Evolutionary conservation across 2,329 filamentous ascomycete genomes (phyloP).

Genomic region (Fusarium napiforme): DNA sequence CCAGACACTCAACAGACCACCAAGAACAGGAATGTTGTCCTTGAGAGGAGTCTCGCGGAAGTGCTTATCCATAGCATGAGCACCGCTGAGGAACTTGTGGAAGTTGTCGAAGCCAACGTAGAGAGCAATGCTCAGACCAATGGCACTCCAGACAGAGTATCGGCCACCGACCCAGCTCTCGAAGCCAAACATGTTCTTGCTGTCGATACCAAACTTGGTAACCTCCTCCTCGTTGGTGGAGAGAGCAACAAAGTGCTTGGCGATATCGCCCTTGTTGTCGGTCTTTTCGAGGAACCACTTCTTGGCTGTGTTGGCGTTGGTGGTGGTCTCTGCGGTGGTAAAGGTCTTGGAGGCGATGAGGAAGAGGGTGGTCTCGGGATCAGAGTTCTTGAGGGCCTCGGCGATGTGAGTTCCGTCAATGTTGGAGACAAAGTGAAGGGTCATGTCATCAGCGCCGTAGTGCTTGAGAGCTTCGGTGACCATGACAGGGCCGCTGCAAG

Average conservation of each 20-base stretch:
- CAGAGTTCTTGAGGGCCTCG: slow-evolving; percentile 86
- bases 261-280: slow-evolving; percentile 82
- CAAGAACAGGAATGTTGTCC: slow-evolving; percentile 94
- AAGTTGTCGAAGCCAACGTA: slow-evolving; percentile 99
- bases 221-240: slow-evolving; percentile 97
- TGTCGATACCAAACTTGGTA: slow-evolving; percentile 98
- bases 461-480: slow-evolving; percentile 97
- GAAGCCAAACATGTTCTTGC: slow-evolving; percentile 99
- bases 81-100: slow-evolving; percentile 92
- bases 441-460: slow-evolving; percentile 87
- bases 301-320: slow-evolving; percentile 98
- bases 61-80: slow-evolving; percentile 98
- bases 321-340: slow-evolving; percentile 96
- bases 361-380: slow-evolving; percentile 99
- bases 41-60: slow-evolving; percentile 91
- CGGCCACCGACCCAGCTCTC: slow-evolving; percentile 98
- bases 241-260: slow-evolving; percentile 98
- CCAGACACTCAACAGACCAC: slow-evolving; percentile 95
- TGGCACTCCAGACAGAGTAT: slow-evolving; percentile 99
- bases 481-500: slow-evolving; percentile 89
- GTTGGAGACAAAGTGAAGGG: slow-evolving; percentile 98
- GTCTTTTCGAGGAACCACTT: slow-evolving; percentile 91
- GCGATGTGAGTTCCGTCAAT: slow-evolving; percentile 98
- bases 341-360: slow-evolving; percentile 99
- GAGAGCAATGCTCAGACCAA: slow-evolving; percentile 91